These are phyloP conservation scores for Trichoderma arundinaceum DNA, from an alignment of 2,329 filamentous ascomycete species.

Conservation along the genomic window DNA sequence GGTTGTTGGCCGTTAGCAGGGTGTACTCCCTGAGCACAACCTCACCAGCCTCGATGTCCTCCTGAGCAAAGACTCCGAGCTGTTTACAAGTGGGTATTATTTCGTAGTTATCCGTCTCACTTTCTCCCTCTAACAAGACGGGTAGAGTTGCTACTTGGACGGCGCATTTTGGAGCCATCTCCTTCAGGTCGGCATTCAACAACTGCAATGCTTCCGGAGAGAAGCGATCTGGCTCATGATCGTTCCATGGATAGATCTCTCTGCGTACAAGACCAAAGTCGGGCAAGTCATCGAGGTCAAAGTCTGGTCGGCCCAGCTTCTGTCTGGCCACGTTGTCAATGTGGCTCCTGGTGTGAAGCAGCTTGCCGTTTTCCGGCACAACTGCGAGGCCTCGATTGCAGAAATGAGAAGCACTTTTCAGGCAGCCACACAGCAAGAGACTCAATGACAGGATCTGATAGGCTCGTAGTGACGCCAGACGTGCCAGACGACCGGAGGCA, in stretches of 20 bases:
- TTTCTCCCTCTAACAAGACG: slow-evolving; percentile 64
- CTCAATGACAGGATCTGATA: slow-evolving; percentile 64
- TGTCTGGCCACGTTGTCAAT: slow-evolving; percentile 60
- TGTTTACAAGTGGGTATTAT: slow-evolving; percentile 70
- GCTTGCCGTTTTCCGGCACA: slow-evolving; percentile 60
- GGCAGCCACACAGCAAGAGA: slow-evolving; percentile 68
- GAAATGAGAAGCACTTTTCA: slow-evolving; percentile 71
- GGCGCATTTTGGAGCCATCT: slow-evolving; percentile 80
- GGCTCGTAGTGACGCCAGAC: slow-evolving; percentile 59
- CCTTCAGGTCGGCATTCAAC: slow-evolving; percentile 72
- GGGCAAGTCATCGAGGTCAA: slow-evolving; percentile 64
- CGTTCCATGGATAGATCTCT: slow-evolving; percentile 74
- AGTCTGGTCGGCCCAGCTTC: slow-evolving; percentile 52
- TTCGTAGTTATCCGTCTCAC: slow-evolving; percentile 55
- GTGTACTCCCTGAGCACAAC: slow-evolving; percentile 81
- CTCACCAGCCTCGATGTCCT: slow-evolving; percentile 78
- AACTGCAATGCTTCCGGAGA: slow-evolving; percentile 70
- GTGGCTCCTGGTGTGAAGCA: slow-evolving; percentile 59
- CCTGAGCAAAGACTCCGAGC: slow-evolving; percentile 86
- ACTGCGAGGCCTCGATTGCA: slow-evolving; percentile 64
- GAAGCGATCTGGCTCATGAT: slow-evolving; percentile 71
- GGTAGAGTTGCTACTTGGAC: slow-evolving; percentile 79
- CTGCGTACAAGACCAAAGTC: slow-evolving; percentile 73
- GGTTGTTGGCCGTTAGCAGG: slow-evolving; percentile 85
- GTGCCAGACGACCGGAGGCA: slow-evolving; percentile 51